Percentiles rank a stretch among this genome's conserved stretches.
Conservation (phyloP, 495 filamentous ascomycete species). For the Lasiosphaeriaceae sp. region DNA sequence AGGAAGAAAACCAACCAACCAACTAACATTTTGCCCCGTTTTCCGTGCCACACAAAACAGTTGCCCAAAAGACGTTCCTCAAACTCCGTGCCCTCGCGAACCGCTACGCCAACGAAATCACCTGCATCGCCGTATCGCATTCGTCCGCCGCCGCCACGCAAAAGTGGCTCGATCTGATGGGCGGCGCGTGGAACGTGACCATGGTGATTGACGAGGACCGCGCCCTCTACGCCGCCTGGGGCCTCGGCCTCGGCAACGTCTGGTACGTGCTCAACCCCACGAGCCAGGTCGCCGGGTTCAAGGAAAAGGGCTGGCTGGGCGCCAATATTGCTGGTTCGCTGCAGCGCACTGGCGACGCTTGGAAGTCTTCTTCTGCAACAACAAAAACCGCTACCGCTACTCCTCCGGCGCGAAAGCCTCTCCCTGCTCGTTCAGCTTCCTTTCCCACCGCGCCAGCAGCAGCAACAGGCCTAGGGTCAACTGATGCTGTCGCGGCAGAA, state of each 20-base stretch:
- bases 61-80: conserved; percentile 55
- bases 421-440: no score
- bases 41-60: conserved; percentile 18
- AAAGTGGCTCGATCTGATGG: conserved; percentile 47
- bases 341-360: conserved; percentile 25
- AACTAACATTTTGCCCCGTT: neutral
- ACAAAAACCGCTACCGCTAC: neutral
- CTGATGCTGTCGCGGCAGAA: neutral
- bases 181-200: conserved; percentile 43
- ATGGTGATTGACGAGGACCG: conserved; percentile 51
- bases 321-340: conserved; percentile 34
- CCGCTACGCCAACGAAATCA: conserved; percentile 35
- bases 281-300: conserved; percentile 37
- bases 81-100: conserved; percentile 43
- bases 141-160: conserved; percentile 42
- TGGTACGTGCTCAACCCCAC: conserved; percentile 49
- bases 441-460: no score
- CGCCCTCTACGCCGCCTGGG: conserved; percentile 50
- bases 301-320: conserved; percentile 43
- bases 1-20: neutral
- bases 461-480: neutral
- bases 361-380: no score
- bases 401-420: no score
- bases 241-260: conserved; percentile 45
- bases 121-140: conserved; percentile 54